Base-by-base conservation (phyloP, 2,329 filamentous ascomycete genomes). In the Colletotrichum tamarilloi region DNA sequence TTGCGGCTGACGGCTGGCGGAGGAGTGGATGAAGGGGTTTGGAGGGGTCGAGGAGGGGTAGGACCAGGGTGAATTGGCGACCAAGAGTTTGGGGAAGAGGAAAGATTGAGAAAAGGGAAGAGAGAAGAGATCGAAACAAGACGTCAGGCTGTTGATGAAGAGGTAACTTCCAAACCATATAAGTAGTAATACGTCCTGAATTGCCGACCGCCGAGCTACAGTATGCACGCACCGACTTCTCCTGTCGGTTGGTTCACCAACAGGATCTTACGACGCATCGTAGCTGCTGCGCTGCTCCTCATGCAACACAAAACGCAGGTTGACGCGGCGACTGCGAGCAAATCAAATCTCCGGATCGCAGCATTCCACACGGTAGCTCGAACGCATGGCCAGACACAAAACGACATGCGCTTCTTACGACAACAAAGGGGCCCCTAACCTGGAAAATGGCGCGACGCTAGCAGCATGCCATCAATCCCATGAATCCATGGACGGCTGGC, bases 281-380 rank as follows among this genome's bases (percentile, higher is more conserved):
- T 28, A 19, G 26, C 35, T 42, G 30, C 30, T 32, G 8, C 30
- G 35, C 35, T 42, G 55, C 55, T 28, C 30, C 38, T 35, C 58
- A 22, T 49, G 42, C 42, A 49, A 22, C 19, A n/a, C 8, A n/a
- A 49, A 49, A 42, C 38, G 67, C 67, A 62, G 9, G 71, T 66
- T 70, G 60, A 70, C 71, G 24, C 35, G 60, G 60, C 68, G 67
- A 73, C 56, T 42, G 24, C 55, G 32, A 68, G 28, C 71, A 62
- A 73, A 73, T 71, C 56, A 70, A 57, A 62, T 30, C 22, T 28
- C 11, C 42, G 6, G 6, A 42, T 16, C 35, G 56, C 49, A 22
- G 35, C 60, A 70, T 71, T 71, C 67, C 67, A 57, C 6, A 53
- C 32, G 6, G 38, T 26, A 56, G 4, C 59, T 62, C 22, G 46